phyloP scores from a whole-genome alignment of 164 flowering plant species.

The Tetracentron sinense region DNA sequence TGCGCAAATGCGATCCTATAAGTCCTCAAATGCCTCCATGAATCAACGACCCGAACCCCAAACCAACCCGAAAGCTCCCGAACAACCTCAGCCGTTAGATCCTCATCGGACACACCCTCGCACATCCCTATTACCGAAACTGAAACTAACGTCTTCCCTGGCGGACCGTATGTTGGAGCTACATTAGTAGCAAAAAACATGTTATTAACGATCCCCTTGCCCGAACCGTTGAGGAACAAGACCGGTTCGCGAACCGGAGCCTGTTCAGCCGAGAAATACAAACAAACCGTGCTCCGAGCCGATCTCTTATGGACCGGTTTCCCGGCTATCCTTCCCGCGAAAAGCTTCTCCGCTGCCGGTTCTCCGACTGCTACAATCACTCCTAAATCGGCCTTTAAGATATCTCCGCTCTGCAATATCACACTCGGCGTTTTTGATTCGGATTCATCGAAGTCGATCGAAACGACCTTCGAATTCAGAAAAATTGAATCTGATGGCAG shows the following conservation, averaged over 20 bases:
- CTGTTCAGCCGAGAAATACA: slow-evolving; percentile 60
- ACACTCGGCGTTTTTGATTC: slow-evolving; percentile 23
- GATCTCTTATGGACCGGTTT: slow-evolving; percentile 29
- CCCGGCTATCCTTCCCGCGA: slow-evolving; percentile 31
- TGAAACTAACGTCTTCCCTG: slow-evolving; percentile 77
- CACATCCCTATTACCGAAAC: slow-evolving; percentile 66
- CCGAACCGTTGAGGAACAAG: slow-evolving; percentile 74
- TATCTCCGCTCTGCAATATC: slow-evolving; percentile 52
- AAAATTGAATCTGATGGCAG: slow-evolving; percentile 49
- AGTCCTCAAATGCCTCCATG: slow-evolving; percentile 76
- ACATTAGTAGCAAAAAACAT: slow-evolving; percentile 92
- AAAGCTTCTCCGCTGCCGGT: slow-evolving; percentile 52
- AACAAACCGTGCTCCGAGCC: slow-evolving; percentile 70
- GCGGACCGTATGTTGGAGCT: slow-evolving; percentile 78
- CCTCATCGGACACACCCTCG: slow-evolving; percentile 53
- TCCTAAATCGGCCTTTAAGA: slow-evolving; percentile 47
- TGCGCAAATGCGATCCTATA: slow-evolving; percentile 76
- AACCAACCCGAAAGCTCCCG: slow-evolving; percentile 77
- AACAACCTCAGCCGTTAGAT: slow-evolving; percentile 47
- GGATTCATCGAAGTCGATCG: slow-evolving; percentile 26
- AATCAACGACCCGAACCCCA: slow-evolving; percentile 36
- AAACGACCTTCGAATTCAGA: slow-evolving; percentile 52
- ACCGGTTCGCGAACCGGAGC: slow-evolving; percentile 69
- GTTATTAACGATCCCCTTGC: slow-evolving; percentile 77
- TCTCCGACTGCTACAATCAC: slow-evolving; percentile 80